Base-by-base conservation (phyloP, 257 asterid species). In the Penstemon davidsonii region DNA sequence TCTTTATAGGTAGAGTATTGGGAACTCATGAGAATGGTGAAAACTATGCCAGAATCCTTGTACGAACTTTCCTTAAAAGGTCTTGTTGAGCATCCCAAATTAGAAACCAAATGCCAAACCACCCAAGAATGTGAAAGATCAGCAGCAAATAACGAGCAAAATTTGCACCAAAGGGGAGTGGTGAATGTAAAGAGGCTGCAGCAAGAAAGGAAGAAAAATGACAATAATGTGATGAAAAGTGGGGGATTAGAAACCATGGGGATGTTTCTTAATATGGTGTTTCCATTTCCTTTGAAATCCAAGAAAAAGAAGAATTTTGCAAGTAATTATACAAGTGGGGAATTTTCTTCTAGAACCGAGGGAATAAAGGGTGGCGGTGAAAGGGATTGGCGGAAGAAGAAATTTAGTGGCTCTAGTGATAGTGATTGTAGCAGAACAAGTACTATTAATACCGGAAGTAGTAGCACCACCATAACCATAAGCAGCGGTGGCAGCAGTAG, bases 21-120 rank as follows among this genome's bases (percentile, higher is more conserved):
- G 83, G 97, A 91, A 55, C 96, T 88, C 4, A 91, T 91, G 97
- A 96, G 86, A 19, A 88, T 91, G 96, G 96, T 88, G 49, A 86
- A 76, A 49, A 78, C 76, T 69, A 88, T 90, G 96, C 95, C 96
- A 3, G 96, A 88, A 55, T 73, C 92, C 1, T 80, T 81, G 60
- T 91, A 86, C 54, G 96, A 88, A 42, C 87, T 91, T 0, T 76
- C 97, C 8, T 61, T 91, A 40, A 91, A 81, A 38, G 97, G 88
- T 75, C 76, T 91, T 0, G 96, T 91, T 2, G 96, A 86, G 75
- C 80, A 81, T 15, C 74, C 60, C 54, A 62, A 58, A 51, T 41
- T 68, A 1, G 33, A 25, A 25, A 2, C 33, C 33, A 81, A 74
- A 40, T 69, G 67, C 7, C 73, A 10, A 37, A 45, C 47, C 12